Percentiles rank a stretch among this genome's conserved stretches.
Conservation (phyloP, 176 grass and related monocot genomes). For the Bolboschoenus planiculmis region DNA sequence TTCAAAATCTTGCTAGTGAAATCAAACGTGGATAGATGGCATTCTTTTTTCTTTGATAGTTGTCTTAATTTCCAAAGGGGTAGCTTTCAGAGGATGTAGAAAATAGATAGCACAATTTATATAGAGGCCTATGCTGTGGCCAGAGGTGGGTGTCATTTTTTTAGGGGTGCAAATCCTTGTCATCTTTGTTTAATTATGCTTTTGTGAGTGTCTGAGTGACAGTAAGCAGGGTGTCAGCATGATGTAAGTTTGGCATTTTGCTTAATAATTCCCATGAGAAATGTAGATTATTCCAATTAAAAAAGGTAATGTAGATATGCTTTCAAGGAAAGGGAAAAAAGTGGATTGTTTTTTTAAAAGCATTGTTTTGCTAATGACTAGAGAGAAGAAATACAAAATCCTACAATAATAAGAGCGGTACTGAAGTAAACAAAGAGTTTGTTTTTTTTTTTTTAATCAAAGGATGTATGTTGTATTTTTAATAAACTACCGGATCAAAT, state of each 20-base stretch:
- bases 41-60: not conserved
- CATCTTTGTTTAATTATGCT: constrained; percentile 5
- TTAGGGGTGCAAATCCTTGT: not conserved
- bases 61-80: not conserved
- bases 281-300: not conserved
- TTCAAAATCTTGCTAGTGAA: constrained; percentile 24
- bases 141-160: not conserved
- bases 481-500: not conserved
- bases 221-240: constrained; percentile 21
- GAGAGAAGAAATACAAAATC: not conserved
- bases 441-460: not conserved
- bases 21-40: constrained; percentile 1
- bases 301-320: not conserved
- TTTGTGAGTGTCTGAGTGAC: not conserved
- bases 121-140: not conserved
- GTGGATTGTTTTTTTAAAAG: too few relatives aligned
- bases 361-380: too few relatives aligned
- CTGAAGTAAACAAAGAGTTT: not conserved
- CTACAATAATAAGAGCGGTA: not conserved
- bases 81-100: not conserved
- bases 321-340: not conserved
- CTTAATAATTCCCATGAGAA: not conserved
- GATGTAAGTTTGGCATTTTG: not conserved
- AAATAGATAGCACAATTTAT: not conserved
- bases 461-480: not conserved